Conservation (phyloP, 2,329 filamentous ascomycete species). For the Acephala macrosclerotiorum region DNA sequence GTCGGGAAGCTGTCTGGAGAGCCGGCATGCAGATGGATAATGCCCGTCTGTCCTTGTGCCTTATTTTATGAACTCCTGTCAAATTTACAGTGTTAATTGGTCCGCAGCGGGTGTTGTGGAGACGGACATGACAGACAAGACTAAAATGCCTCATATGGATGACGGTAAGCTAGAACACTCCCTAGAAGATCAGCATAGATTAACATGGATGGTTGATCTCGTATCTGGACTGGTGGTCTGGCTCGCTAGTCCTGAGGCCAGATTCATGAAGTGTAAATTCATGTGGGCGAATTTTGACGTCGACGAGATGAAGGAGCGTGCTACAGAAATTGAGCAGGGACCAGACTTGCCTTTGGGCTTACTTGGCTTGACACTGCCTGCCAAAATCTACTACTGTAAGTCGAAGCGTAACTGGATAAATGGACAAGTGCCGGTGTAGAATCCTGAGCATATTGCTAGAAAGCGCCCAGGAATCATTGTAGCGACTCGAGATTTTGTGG, state of each 20-base stretch:
- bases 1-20: no score
- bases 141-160: neutral
- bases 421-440: no score
- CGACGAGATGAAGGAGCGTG: conserved; percentile 51
- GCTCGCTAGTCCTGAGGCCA: conserved; percentile 43
- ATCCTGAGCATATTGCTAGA: neutral
- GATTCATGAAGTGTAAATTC: conserved; percentile 52
- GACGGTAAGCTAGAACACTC: neutral
- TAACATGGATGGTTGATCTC: neutral
- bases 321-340: conserved; percentile 41
- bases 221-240: conserved; percentile 9
- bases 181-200: neutral
- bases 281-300: conserved; percentile 58
- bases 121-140: conserved; percentile 25
- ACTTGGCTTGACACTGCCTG: neutral
- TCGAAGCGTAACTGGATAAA: neutral
- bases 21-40: no score
- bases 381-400: neutral
- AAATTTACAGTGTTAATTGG: no score
- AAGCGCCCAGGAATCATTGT: neutral
- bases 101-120: neutral
- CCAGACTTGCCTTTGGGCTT: neutral
- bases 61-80: no score
- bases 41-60: no score
- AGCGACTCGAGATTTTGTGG: neutral